Evolutionary conservation across 768 basidiomycete species (phyloP).

Genomic region (Agaricus sinodeliciosus): DNA sequence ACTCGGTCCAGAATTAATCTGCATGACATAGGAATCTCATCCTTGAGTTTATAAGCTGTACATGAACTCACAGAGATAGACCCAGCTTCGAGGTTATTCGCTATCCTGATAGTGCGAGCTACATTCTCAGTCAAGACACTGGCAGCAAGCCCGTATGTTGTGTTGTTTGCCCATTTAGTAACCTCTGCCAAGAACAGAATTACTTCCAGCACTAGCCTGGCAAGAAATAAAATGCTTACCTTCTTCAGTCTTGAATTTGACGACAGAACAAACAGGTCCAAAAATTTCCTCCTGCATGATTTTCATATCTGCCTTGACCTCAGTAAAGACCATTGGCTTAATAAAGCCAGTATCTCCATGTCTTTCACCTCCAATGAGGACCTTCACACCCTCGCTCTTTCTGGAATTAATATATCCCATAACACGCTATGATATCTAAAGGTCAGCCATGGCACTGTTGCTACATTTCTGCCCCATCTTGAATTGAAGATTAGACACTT

Average conservation of each 20-base stretch:
- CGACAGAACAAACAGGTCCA: slow-evolving; percentile 70
- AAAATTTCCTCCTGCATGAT: slow-evolving; percentile 77
- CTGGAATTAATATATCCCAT: slow-evolving; percentile 76
- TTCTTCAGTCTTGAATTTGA: slow-evolving; percentile 66
- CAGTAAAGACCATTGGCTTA: slow-evolving; percentile 67
- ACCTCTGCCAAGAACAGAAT: slow-evolving; percentile 26
- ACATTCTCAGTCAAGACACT: slow-evolving; percentile 71
- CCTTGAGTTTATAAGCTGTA: neutral
- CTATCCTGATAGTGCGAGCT: slow-evolving; percentile 54
- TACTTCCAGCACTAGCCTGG: neutral
- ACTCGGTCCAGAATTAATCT: slow-evolving; percentile 38
- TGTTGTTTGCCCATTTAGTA: slow-evolving; percentile 65
- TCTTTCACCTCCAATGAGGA: slow-evolving; percentile 62
- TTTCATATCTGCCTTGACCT: slow-evolving; percentile 62
- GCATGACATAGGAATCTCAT: neutral
- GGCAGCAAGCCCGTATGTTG: slow-evolving; percentile 70
- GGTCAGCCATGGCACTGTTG: neutral
- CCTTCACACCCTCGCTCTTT: slow-evolving; percentile 61
- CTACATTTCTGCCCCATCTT: slow-evolving; percentile 33
- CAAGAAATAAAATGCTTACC: slow-evolving; percentile 4
- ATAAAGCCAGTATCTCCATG: slow-evolving; percentile 46
- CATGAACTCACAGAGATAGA: slow-evolving; percentile 43
- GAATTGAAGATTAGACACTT: slow-evolving; percentile 63
- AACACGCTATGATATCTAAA: slow-evolving; percentile 42
- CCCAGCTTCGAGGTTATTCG: slow-evolving; percentile 62